Base-by-base conservation (phyloP, 2,329 filamentous ascomycete species). In the Fusarium tricinctum region DNA sequence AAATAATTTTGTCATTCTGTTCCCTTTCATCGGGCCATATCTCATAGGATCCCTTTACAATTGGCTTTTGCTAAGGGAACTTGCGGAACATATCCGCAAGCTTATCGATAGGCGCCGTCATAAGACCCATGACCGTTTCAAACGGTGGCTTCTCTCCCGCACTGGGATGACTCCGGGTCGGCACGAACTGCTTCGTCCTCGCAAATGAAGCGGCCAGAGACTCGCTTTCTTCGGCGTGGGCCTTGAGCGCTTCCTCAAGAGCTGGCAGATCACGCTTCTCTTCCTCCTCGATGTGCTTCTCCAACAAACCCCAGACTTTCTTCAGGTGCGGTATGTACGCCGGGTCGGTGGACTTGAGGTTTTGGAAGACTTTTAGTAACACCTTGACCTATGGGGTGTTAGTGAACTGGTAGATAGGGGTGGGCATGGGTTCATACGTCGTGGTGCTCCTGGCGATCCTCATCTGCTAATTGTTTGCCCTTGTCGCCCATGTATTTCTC, bases 81-180 rank as follows among this genome's bases (percentile, higher is more conserved):
- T 83, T 85, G 20, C 83, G 76, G 66, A 89, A 87, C 8, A 88
- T 50, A 73, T 89, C 86, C 38, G 77, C 77, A 32, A 90, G 63
- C 60, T 81, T 82, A 73, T 89, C 88, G 19, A 89, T 78, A 0
- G 87, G 87, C 15, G 87, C 85, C 0, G 84, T 77, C 74, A 90
- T 63, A 22, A 90, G 68, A 0, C 84, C 86, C 58, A 81, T 81
- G 0, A 81, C 84, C 0, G 83, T 86, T 79, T 89, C 86, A 60
- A 87, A 89, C 0, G 84, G 84, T 4, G 85, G 85, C 35, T 82
- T 81, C 62, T 86, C 81, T 0, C 83, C 83, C 4, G 82, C 80
- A n/a, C 70, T 77, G 0, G 85, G 84, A 72, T 88, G 86, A 35
- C 81, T 83, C 23, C 83, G 80, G 2, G 83, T 81, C 2, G 86